Evolutionary conservation across 1,284 basidiomycete genomes (phyloP).

Genomic region (Psilocybe mexicana): DNA sequence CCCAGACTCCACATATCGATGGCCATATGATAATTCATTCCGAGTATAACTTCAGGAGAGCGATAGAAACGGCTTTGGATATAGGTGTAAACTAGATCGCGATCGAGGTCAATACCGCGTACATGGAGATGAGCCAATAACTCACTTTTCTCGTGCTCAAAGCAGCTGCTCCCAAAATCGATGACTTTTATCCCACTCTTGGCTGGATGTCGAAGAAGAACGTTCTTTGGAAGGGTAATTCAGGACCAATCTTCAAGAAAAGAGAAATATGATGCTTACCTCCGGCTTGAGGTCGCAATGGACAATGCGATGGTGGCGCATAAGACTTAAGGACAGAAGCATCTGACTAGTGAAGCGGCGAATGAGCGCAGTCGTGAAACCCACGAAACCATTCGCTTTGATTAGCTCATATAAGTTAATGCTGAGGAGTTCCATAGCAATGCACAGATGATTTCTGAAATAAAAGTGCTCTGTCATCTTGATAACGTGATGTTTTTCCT

Average conservation of each 20-base stretch:
- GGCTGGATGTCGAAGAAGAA: conserved; percentile 90
- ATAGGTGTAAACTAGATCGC: conserved; percentile 85
- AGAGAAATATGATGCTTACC: conserved; percentile 43
- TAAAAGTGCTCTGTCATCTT: conserved; percentile 99
- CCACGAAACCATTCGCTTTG: conserved; percentile 97
- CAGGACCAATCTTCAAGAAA: too few relatives aligned
- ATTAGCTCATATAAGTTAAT: conserved; percentile 99
- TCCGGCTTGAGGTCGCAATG: conserved; percentile 99
- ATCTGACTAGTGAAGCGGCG: conserved; percentile 97
- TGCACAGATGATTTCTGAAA: conserved; percentile 97
- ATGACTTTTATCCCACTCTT: conserved; percentile 99
- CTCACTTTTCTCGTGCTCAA: conserved; percentile 97
- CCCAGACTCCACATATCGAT: conserved; percentile 99
- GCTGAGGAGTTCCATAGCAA: conserved; percentile 96
- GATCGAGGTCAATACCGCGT: conserved; percentile 16
- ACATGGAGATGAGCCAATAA: conserved; percentile 12
- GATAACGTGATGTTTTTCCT: conserved; percentile 96
- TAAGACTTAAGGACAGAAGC: conserved; percentile 86
- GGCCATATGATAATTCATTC: conserved; percentile 94
- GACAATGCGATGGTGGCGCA: conserved; percentile 97
- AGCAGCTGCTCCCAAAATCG: conserved; percentile 98
- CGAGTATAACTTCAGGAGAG: conserved; percentile 92
- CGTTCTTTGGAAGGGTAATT: conserved; percentile 62
- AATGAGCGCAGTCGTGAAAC: conserved; percentile 94
- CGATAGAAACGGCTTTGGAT: conserved; percentile 97